phyloP scores from a whole-genome alignment of 139 green algal genomes.

The Spirogloea muscicola region DNA sequence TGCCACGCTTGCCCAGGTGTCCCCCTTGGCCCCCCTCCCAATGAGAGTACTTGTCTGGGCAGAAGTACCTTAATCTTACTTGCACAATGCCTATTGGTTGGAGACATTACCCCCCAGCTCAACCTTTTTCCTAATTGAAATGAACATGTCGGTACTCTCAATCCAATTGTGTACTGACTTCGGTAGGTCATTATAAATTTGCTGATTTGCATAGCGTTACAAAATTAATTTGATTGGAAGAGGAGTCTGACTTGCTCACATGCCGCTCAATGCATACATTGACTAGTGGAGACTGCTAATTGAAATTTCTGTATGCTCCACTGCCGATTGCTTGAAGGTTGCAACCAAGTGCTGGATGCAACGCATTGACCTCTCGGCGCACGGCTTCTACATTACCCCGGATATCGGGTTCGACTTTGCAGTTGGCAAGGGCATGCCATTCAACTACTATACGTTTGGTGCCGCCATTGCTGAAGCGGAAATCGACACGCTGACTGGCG shows the following conservation, averaged over 20 bases:
- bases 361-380: conserved; percentile 79
- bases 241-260: not conserved
- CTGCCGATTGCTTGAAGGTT: conserved; percentile 3
- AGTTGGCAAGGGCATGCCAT: conserved; percentile 63
- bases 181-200: too few relatives aligned
- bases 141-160: too few relatives aligned
- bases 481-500: conserved; percentile 83
- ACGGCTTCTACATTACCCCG: conserved; percentile 91
- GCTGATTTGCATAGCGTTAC: too few relatives aligned
- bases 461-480: conserved; percentile 74
- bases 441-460: conserved; percentile 88
- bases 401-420: conserved; percentile 63
- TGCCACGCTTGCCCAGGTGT: conserved; percentile 49
- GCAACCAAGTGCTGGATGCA: conserved; percentile 76
- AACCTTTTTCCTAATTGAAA: not conserved
- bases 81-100: not conserved
- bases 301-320: not conserved
- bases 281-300: too few relatives aligned
- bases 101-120: not conserved
- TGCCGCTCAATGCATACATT: not conserved
- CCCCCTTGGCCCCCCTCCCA: not conserved
- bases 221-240: too few relatives aligned
- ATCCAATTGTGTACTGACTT: too few relatives aligned
- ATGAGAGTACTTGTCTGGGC: not conserved
- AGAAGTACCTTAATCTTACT: not conserved